Evolutionary conservation across 2,329 filamentous ascomycete species (phyloP).

Genomic region (Celoporthe dispersa): DNA sequence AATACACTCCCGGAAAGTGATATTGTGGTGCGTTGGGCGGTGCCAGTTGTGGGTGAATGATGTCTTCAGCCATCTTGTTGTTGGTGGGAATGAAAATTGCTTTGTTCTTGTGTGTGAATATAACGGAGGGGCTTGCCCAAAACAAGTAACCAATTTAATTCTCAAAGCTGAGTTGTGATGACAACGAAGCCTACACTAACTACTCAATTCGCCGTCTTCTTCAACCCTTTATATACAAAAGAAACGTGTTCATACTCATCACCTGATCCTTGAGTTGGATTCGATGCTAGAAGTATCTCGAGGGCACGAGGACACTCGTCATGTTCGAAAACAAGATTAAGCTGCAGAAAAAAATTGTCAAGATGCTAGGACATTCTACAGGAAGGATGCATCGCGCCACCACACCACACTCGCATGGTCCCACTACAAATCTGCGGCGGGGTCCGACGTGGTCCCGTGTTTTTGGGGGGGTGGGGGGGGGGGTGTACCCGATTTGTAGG

Average conservation of each 20-base stretch:
- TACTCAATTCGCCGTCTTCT: background rate
- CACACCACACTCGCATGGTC: background rate
- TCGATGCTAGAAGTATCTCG: conserved; percentile 1
- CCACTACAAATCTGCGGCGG: background rate
- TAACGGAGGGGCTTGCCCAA: no score
- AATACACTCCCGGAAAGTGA: conserved; percentile 2
- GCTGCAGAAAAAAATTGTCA: background rate
- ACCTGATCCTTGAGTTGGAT: background rate
- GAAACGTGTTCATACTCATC: background rate
- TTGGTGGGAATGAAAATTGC: background rate
- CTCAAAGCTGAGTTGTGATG: background rate
- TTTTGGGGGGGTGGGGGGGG: no score
- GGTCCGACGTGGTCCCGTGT: background rate
- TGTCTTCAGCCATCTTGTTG: conserved; percentile 5
- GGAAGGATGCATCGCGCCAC: background rate
- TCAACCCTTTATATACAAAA: background rate
- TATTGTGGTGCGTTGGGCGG: conserved; percentile 8
- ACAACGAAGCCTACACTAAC: background rate
- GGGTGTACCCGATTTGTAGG: background rate
- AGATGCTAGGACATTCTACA: conserved; percentile 7
- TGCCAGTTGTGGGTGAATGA: conserved; percentile 8
- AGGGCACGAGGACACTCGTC: background rate
- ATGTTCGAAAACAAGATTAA: background rate
- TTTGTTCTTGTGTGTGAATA: background rate
- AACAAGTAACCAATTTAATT: no score